phyloP scores from a whole-genome alignment of 805 yeast species.

The Kregervanrija delftensis region DNA sequence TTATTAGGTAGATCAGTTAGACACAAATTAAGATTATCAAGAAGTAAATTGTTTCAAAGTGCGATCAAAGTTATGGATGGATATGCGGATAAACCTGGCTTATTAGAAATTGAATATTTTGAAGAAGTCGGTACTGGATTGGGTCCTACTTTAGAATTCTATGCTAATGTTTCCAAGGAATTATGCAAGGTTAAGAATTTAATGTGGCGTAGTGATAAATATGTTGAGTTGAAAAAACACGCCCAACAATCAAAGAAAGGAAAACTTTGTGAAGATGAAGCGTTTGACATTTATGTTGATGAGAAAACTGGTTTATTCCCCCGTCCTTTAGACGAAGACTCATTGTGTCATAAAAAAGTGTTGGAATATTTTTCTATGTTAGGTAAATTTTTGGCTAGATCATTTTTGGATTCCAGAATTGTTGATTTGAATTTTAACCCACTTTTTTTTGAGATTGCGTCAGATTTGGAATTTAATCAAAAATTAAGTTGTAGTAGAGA shows the following conservation, averaged over 20 bases:
- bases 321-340: constrained; percentile 34
- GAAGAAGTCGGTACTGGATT: constrained; percentile 95
- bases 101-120: constrained; percentile 78
- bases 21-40: constrained; percentile 71
- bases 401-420: constrained; percentile 80
- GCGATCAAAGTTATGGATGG: constrained; percentile 71
- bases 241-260: constrained; percentile 6
- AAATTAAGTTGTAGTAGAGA: constrained; percentile 4
- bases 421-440: constrained; percentile 76
- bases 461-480: constrained; percentile 3
- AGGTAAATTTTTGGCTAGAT: constrained; percentile 83
- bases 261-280: constrained; percentile 2
- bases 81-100: constrained; percentile 73
- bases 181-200: constrained; percentile 50
- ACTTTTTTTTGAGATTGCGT: constrained; percentile 58
- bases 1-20: constrained; percentile 71
- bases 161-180: constrained; percentile 70
- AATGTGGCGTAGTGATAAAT: constrained; percentile 60
- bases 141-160: constrained; percentile 94
- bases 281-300: constrained; percentile 30
- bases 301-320: constrained; percentile 66
- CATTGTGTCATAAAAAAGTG: constrained; percentile 27
- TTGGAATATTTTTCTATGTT: constrained; percentile 53
- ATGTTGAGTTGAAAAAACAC: neutral
- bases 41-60: constrained; percentile 64